A percentile compares a stretch with the other conserved stretches of the same genome.
Conservation (phyloP, 768 basidiomycete genomes). For the Trametes villosa region DNA sequence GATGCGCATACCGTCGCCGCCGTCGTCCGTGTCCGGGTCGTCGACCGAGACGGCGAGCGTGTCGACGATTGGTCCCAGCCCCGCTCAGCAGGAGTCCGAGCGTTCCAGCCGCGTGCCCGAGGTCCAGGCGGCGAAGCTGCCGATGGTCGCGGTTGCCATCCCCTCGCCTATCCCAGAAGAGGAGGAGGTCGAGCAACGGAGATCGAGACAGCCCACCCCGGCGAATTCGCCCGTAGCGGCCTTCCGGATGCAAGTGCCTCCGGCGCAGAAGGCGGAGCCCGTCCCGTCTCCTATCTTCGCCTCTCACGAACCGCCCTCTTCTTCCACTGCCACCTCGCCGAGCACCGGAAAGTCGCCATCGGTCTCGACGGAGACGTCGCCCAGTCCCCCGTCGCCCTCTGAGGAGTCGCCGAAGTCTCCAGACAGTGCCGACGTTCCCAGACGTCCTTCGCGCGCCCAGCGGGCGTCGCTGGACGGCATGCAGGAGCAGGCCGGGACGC, state of each 20-base stretch:
- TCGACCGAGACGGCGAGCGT: constrained; percentile 34
- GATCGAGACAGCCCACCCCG: constrained; percentile 57
- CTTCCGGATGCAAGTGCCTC: constrained; percentile 20
- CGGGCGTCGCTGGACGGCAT: constrained; percentile 26
- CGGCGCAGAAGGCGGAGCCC: constrained; percentile 20
- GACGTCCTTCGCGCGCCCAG: constrained; percentile 32
- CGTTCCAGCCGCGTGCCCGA: background rate
- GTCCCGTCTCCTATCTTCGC: constrained; percentile 13
- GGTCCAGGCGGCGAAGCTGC: background rate
- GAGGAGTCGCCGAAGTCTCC: constrained; percentile 8
- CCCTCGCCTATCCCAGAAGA: constrained; percentile 36
- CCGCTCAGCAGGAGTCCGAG: constrained; percentile 1
- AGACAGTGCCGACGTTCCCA: constrained; percentile 20
- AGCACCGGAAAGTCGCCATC: background rate
- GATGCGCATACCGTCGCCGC: constrained; percentile 24
- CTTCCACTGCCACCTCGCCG: background rate
- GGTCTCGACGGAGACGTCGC: background rate
- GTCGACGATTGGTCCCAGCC: constrained; percentile 25
- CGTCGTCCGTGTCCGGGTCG: constrained; percentile 32
- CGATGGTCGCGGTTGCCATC: constrained; percentile 9
- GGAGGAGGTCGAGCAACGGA: constrained; percentile 40
- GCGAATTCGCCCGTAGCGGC: constrained; percentile 60
- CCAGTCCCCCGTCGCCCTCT: background rate
- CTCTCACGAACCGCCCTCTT: constrained; percentile 1
- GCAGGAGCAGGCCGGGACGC: constrained; percentile 42